Percentiles rank a stretch among this genome's conserved stretches.
Conservation (phyloP, 2,329 filamentous ascomycete genomes). For the Colletotrichum siamense region DNA sequence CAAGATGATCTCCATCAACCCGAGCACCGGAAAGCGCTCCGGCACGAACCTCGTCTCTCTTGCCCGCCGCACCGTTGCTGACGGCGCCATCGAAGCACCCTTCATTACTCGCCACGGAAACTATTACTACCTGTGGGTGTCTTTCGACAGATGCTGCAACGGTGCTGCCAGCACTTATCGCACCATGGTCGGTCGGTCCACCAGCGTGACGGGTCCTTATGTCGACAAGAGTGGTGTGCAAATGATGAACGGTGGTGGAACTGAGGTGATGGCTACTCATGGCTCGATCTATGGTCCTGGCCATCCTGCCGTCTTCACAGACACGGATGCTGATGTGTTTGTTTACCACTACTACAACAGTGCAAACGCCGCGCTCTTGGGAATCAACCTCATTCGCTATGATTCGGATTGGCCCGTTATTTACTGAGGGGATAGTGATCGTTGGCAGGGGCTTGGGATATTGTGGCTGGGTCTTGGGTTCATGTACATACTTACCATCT, state of each 20-base stretch:
- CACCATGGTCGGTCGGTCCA: constrained; percentile 36
- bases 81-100: constrained; percentile 32
- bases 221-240: constrained; percentile 29
- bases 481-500: not conserved
- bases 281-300: constrained; percentile 34
- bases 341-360: constrained; percentile 36
- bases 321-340: constrained; percentile 34
- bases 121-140: constrained; percentile 38
- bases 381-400: constrained; percentile 35
- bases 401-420: constrained; percentile 35
- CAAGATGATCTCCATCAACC: constrained; percentile 31
- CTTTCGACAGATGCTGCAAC: constrained; percentile 34
- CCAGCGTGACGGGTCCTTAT: constrained; percentile 31
- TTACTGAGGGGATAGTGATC: constrained; percentile 23
- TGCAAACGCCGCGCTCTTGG: constrained; percentile 28
- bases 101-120: constrained; percentile 31
- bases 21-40: constrained; percentile 29
- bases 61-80: constrained; percentile 26
- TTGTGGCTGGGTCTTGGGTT: not conserved
- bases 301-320: constrained; percentile 35
- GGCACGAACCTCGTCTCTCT: constrained; percentile 28
- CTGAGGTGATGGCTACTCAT: constrained; percentile 32
- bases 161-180: constrained; percentile 35
- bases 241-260: constrained; percentile 34
- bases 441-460: not conserved